A percentile compares a stretch with the other conserved stretches of the same genome.
These are phyloP conservation scores for Zarea fungicola DNA, from an alignment of 2,329 filamentous ascomycete genomes.

Conservation along the genomic window DNA sequence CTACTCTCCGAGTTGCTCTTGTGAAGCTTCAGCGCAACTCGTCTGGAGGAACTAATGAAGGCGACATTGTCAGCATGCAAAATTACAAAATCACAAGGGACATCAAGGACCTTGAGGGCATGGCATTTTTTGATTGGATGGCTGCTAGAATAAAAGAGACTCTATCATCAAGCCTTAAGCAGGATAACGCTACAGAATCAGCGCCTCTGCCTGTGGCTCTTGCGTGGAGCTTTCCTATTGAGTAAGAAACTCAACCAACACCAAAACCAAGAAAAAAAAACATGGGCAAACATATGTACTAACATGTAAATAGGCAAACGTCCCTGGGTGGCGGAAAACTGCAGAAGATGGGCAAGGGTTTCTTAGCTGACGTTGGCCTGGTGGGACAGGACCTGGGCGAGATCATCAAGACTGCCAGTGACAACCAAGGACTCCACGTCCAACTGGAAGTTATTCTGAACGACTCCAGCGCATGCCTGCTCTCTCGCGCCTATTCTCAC, in stretches of 20 bases:
- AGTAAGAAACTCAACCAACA: constrained; percentile 39
- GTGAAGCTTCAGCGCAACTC: constrained; percentile 51
- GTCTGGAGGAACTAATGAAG: constrained; percentile 33
- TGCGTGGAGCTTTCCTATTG: constrained; percentile 66
- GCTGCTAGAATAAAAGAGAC: constrained; percentile 55
- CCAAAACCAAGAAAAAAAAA: not conserved
- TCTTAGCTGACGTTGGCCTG: constrained; percentile 53
- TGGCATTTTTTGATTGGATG: constrained; percentile 65
- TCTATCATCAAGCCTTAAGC: constrained; percentile 39
- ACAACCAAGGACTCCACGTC: constrained; percentile 45
- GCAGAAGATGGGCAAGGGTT: constrained; percentile 61
- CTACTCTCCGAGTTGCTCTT: constrained; percentile 60
- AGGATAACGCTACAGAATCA: constrained; percentile 30
- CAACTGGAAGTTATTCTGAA: constrained; percentile 59
- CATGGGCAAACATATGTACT: constrained; percentile 15
- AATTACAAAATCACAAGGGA: constrained; percentile 52
- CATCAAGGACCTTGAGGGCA: constrained; percentile 53
- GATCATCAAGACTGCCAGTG: constrained; percentile 52
- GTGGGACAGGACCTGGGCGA: constrained; percentile 55
- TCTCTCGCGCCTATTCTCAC: constrained; percentile 58
- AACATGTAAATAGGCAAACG: constrained; percentile 49
- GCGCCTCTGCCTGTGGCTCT: constrained; percentile 53
- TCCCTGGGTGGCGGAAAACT: constrained; percentile 55
- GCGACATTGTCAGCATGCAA: constrained; percentile 48
- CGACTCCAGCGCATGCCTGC: constrained; percentile 60